phyloP scores from a whole-genome alignment of 2,329 filamentous ascomycete genomes.

The Colletotrichum cuscutae region DNA sequence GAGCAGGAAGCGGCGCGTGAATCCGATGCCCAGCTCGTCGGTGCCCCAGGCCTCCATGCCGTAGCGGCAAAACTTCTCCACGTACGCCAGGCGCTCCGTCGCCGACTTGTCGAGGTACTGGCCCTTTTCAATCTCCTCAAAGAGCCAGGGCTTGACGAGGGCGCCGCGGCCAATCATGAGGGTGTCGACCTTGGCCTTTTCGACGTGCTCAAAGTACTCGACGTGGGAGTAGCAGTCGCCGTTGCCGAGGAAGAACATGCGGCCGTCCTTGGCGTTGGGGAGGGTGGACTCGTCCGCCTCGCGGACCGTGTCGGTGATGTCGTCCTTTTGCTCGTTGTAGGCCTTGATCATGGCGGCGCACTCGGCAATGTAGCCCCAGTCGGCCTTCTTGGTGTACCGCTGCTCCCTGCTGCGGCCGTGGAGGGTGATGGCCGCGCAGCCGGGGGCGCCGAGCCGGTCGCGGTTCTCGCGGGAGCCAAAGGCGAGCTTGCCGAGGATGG shows the following conservation, averaged over 20 bases:
- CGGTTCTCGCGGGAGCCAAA: conserved; percentile 81
- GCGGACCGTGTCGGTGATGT: conserved; percentile 77
- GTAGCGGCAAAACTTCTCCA: conserved; percentile 91
- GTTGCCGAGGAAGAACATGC: conserved; percentile 93
- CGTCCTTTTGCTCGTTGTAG: conserved; percentile 76
- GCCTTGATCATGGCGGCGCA: conserved; percentile 86
- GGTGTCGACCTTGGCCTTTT: conserved; percentile 84
- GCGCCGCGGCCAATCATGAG: conserved; percentile 98
- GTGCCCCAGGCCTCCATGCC: conserved; percentile 96
- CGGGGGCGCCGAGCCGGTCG: conserved; percentile 77
- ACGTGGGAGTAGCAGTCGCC: conserved; percentile 95
- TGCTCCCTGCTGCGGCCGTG: conserved; percentile 95
- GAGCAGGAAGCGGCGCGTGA: conserved; percentile 89
- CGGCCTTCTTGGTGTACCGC: conserved; percentile 89
- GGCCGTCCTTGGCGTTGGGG: conserved; percentile 71
- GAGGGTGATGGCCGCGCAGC: conserved; percentile 93
- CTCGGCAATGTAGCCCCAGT: conserved; percentile 95
- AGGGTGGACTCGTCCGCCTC: conserved; percentile 82
- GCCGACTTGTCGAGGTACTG: conserved; percentile 98
- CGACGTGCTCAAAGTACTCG: conserved; percentile 84
- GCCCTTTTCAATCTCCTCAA: conserved; percentile 91
- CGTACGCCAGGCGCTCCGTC: conserved; percentile 82
- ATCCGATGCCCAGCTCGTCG: conserved; percentile 92
- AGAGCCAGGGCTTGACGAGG: conserved; percentile 97
- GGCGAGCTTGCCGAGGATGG: conserved; percentile 83